Evolutionary conservation across 1,139 yeast species (phyloP), one percentile per base, ranked within the genome.

Genomic region (Hansenula anomala): DNA sequence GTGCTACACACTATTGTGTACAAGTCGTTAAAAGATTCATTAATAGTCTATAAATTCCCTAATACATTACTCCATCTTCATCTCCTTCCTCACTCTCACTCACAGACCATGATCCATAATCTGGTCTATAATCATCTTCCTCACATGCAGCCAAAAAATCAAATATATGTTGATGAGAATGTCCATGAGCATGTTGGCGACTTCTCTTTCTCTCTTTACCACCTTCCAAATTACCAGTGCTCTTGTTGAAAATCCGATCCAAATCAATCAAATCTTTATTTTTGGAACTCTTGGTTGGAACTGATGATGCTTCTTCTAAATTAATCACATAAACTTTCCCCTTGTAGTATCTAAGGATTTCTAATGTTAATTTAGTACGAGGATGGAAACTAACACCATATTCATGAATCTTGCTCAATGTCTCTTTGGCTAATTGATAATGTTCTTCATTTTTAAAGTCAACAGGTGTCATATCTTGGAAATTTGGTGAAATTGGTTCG

Each of bases 351-450:
- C 50, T 51, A 24, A 53, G 28, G 4, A 53, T 34, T 6, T 51
- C 54, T 3, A 28, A 19, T 8, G 42, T 36, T 3, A 50, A 15
- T 8, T 28, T 29, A 1, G 45, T 34, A 3, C 31, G 19, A 24
- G 57, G 57, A 18, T 42, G 19, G 30, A 52, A 49, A 3, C 52
- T 40, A 7, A 52, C 51, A 4, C 53, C 53, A 8, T 19, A 37
- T 3, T 34, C 28, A 24, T 53, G 58, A 3, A 53, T 31, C 33
- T 47, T 50, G 1, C 15, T 16, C 10, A 53, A 16, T 1, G 49
- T 36, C 17, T 39, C 41, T 27, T 46, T 44, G 4, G 46, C 43
- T 25, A 43, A 13, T 15, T 45, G 40, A 28, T 42, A 46, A 27
- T 52, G 54, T 9, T 25, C 22, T 1, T 35, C 30, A 34, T 38